These are phyloP conservation scores for Fraxinus sp. DNA, from an alignment of 305 asterid genomes.

Conservation along the genomic window DNA sequence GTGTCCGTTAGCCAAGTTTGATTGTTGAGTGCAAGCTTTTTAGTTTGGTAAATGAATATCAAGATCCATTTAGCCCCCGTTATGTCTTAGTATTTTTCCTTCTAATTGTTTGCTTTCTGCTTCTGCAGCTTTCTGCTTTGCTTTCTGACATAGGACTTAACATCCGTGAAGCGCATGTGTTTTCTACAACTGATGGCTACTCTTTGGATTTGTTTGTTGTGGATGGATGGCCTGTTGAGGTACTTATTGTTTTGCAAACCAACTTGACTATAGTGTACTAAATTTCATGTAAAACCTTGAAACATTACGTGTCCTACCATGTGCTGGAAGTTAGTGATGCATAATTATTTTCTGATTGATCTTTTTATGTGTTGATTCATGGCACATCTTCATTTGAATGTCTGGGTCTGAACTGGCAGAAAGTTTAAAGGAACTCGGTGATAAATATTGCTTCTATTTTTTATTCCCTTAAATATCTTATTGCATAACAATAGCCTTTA, in stretches of 20 bases:
- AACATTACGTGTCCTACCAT: background rate
- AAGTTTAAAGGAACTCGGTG: background rate
- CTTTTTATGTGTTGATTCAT: background rate
- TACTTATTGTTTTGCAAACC: conserved; percentile 27
- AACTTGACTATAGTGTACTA: conserved; percentile 10
- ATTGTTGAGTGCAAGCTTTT: background rate
- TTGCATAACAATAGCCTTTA: background rate
- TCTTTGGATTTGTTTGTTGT: conserved; percentile 91
- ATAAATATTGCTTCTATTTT: background rate
- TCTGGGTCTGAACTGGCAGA: background rate
- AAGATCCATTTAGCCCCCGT: background rate
- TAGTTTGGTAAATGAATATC: background rate
- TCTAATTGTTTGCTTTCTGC: conserved; percentile 16
- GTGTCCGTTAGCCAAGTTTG: background rate
- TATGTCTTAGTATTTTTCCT: conserved; percentile 1
- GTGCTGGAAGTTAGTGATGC: background rate
- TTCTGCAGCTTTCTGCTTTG: conserved; percentile 86
- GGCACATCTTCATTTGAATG: background rate
- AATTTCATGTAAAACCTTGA: background rate
- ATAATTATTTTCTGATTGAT: background rate
- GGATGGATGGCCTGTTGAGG: conserved; percentile 96
- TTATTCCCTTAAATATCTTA: background rate
- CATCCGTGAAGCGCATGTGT: conserved; percentile 98
- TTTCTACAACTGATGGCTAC: conserved; percentile 87
- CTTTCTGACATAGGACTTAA: conserved; percentile 93